phyloP scores from a whole-genome alignment of 2,329 filamentous ascomycete genomes.

The Calycina herbarum region DNA sequence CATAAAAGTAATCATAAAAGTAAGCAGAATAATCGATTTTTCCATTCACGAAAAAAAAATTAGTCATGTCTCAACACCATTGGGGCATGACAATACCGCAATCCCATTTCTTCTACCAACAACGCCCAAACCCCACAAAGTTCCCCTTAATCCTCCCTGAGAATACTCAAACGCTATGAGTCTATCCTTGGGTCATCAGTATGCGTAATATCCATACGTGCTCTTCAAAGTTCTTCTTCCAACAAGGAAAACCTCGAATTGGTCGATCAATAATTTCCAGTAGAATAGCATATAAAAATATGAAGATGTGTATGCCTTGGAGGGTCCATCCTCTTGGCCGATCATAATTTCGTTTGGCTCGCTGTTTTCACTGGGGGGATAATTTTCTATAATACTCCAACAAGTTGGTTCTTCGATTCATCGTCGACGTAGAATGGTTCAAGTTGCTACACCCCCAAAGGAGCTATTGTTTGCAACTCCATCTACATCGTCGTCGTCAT shows the following conservation, averaged over 20 bases:
- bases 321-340: not conserved
- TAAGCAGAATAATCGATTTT: not conserved
- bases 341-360: not conserved
- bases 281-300: slow-evolving; percentile 6
- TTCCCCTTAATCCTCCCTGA: not conserved
- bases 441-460: slow-evolving; percentile 16
- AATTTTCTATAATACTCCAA: slow-evolving; percentile 3
- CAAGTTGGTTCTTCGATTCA: not conserved
- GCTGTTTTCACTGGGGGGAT: not conserved
- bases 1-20: not conserved
- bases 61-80: slow-evolving; percentile 3
- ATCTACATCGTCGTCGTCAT: slow-evolving; percentile 29
- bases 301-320: not conserved
- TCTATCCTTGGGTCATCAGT: slow-evolving; percentile 2
- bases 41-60: not conserved
- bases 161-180: not conserved
- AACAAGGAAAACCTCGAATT: not conserved
- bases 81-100: not conserved
- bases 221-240: not conserved
- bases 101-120: not conserved
- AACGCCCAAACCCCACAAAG: not conserved
- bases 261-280: not conserved
- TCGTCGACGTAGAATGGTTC: not conserved
- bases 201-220: not conserved
- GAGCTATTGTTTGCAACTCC: slow-evolving; percentile 19